Conservation (phyloP, 2,329 filamentous ascomycete species). For the Thelonectria rubi region DNA sequence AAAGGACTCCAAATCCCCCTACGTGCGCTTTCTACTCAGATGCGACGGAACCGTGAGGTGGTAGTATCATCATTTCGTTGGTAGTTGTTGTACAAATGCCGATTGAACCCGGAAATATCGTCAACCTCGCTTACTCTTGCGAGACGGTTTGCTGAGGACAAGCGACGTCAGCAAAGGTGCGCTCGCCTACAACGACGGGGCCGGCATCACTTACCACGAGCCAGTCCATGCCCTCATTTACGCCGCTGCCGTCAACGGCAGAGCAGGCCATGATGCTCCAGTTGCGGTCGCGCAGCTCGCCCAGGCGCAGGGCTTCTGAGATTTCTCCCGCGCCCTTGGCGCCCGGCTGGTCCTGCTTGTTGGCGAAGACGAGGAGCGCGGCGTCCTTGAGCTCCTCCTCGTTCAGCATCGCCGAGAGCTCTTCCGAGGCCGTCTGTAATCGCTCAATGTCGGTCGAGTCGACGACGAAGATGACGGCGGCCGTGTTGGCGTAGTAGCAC, state of each 20-base stretch:
- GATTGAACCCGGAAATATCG: conserved; percentile 30
- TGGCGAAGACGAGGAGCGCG: conserved; percentile 92
- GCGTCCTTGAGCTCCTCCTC: conserved; percentile 97
- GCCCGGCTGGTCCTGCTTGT: conserved; percentile 98
- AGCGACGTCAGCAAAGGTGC: conserved; percentile 19
- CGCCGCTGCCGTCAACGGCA: conserved; percentile 92
- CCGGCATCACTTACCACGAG: conserved; percentile 72
- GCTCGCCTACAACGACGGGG: not conserved
- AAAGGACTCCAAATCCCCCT: conserved; percentile 34
- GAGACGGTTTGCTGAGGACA: conserved; percentile 48
- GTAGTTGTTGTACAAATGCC: conserved; percentile 45
- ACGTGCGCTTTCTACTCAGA: conserved; percentile 41
- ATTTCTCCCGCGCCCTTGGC: conserved; percentile 97
- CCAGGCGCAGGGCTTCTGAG: conserved; percentile 88
- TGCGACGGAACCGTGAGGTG: conserved; percentile 41
- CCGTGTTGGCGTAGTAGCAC: conserved; percentile 99
- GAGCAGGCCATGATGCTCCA: conserved; percentile 99
- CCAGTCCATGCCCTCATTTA: conserved; percentile 99
- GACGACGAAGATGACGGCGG: conserved; percentile 97
- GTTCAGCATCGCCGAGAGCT: conserved; percentile 93
- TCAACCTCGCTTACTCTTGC: conserved; percentile 43
- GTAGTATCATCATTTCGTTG: conserved; percentile 45
- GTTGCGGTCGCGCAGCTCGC: conserved; percentile 93
- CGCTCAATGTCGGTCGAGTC: conserved; percentile 98
- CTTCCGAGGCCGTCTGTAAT: conserved; percentile 89